phyloP scores from a whole-genome alignment of 2,329 filamentous ascomycete genomes.

The Ophiocordyceps camponoti-leonardi region DNA sequence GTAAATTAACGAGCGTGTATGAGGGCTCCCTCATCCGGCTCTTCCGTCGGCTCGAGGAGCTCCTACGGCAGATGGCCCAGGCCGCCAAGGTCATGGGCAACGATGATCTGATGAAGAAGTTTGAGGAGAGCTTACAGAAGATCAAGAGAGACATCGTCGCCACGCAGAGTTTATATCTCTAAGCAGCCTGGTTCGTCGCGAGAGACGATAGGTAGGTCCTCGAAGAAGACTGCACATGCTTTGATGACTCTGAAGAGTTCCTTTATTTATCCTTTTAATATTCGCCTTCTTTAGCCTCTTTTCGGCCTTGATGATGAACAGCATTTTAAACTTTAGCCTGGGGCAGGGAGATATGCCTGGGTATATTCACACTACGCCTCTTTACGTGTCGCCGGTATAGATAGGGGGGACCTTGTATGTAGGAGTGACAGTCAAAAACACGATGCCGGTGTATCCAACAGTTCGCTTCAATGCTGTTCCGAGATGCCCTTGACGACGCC shows the following conservation, averaged over 20 bases:
- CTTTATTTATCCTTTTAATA: no score
- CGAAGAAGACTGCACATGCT: neutral
- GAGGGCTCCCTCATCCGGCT: conserved; percentile 92
- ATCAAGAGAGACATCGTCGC: conserved; percentile 89
- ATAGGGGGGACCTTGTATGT: neutral
- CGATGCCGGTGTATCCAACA: neutral
- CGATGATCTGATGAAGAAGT: conserved; percentile 82
- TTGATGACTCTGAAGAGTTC: no score
- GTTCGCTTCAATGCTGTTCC: conserved; percentile 11
- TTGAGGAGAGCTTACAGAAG: conserved; percentile 70
- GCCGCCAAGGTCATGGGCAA: conserved; percentile 97
- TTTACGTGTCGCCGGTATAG: no score
- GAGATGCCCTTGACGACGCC: conserved; percentile 43
- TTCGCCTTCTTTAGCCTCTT: no score
- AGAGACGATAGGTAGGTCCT: no score
- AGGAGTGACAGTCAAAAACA: neutral
- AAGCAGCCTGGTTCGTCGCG: neutral
- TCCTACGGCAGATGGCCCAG: conserved; percentile 87
- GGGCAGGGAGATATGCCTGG: no score
- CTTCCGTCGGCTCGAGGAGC: conserved; percentile 87
- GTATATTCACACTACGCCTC: no score
- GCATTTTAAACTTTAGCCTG: no score
- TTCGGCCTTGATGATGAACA: no score
- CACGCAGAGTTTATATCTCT: conserved; percentile 83
- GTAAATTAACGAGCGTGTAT: conserved; percentile 98